These are phyloP conservation scores for Apophysomyces sp. DNA, from an alignment of 371 early-diverging fungal genomes.

Conservation along the genomic window DNA sequence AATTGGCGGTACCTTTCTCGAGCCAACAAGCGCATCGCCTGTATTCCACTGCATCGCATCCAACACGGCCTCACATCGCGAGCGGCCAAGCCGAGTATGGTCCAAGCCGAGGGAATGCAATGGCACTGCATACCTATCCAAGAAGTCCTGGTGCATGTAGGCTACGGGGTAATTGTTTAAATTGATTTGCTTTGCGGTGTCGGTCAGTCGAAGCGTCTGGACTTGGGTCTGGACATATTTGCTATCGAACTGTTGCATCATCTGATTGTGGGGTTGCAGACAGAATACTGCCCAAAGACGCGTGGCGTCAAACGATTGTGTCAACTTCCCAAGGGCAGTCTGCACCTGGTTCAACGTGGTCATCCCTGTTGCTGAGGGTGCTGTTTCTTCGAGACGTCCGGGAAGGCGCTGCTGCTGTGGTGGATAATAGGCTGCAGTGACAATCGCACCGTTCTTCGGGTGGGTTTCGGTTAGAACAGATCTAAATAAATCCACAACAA, in stretches of 20 bases:
- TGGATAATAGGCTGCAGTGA: constrained; percentile 27
- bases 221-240: constrained; percentile 63
- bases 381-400: constrained; percentile 16
- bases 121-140: constrained; percentile 66
- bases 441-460: constrained; percentile 53
- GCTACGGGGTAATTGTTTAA: constrained; percentile 54
- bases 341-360: constrained; percentile 64
- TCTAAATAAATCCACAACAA: constrained; percentile 38
- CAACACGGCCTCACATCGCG: constrained; percentile 59
- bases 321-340: constrained; percentile 72
- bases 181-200: constrained; percentile 47
- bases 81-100: constrained; percentile 36
- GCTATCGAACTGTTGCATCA: constrained; percentile 53
- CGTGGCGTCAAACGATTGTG: constrained; percentile 79
- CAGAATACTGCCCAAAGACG: constrained; percentile 86
- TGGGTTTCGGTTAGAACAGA: constrained; percentile 55
- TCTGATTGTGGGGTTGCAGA: constrained; percentile 68
- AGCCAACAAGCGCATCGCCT: constrained; percentile 70
- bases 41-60: constrained; percentile 66
- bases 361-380: constrained; percentile 14
- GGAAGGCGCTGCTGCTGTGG: constrained; percentile 37
- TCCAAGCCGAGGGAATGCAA: constrained; percentile 47
- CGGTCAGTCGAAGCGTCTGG: constrained; percentile 44
- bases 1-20: constrained; percentile 35
- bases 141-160: constrained; percentile 61